These are phyloP conservation scores for Xerocomellus amylosporus DNA, from an alignment of 768 basidiomycete species.

Conservation along the genomic window DNA sequence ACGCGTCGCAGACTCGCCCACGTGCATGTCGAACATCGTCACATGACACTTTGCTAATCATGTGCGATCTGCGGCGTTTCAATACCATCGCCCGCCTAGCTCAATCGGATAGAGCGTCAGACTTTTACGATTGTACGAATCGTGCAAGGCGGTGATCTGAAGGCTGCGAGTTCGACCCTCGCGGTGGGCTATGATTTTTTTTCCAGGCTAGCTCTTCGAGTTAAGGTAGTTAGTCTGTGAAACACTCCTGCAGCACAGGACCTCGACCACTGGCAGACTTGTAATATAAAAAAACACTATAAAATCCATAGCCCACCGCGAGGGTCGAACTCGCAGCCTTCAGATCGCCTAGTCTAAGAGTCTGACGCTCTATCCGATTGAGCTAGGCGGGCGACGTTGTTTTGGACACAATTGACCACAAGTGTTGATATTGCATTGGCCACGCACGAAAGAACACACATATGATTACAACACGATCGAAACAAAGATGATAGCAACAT, in stretches of 20 bases:
- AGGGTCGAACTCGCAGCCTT: conserved; percentile 66
- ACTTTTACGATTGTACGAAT: conserved; percentile 45
- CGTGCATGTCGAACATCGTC: conserved; percentile 18
- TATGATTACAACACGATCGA: conserved; percentile 1
- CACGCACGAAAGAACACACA: neutral
- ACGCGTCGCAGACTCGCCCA: conserved; percentile 8
- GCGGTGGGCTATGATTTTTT: conserved; percentile 62
- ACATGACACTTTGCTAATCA: conserved; percentile 30
- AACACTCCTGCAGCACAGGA: no score
- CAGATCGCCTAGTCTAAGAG: conserved; percentile 54
- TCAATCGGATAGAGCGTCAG: conserved; percentile 70
- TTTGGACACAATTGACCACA: neutral
- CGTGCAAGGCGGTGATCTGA: conserved; percentile 54
- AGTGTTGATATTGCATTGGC: neutral
- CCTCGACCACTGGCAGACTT: no score
- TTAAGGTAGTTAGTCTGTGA: no score
- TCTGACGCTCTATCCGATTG: conserved; percentile 70
- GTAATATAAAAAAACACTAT: neutral
- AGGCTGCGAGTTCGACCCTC: conserved; percentile 86
- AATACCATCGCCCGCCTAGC: conserved; percentile 50
- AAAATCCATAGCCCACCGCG: conserved; percentile 50
- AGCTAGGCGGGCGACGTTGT: conserved; percentile 51
- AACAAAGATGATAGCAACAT: neutral
- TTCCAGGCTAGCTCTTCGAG: neutral
- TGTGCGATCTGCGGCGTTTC: conserved; percentile 16